Conservation (phyloP, 2,329 filamentous ascomycete species). For the Aspergillus bombycis region DNA sequence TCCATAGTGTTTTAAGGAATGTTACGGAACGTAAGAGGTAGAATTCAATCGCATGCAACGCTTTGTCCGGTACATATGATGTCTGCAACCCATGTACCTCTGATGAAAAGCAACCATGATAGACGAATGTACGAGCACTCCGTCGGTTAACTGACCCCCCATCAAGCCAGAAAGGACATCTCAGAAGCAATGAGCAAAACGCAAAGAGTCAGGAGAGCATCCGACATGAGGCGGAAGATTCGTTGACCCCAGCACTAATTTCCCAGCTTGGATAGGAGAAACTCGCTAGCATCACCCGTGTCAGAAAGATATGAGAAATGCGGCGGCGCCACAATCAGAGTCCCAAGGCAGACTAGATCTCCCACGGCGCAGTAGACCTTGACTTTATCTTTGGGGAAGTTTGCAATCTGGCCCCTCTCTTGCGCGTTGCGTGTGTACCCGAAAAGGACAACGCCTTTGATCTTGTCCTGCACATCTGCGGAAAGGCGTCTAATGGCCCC, state of each 20-base stretch:
- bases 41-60: neutral
- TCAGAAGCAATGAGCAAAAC: neutral
- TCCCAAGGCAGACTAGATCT: conserved; percentile 54
- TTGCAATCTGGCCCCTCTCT: conserved; percentile 44
- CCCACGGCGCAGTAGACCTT: conserved; percentile 53
- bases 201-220: neutral
- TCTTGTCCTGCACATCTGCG: conserved; percentile 30
- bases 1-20: neutral
- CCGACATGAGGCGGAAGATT: neutral
- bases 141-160: neutral
- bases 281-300: conserved; percentile 4
- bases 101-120: neutral
- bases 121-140: neutral
- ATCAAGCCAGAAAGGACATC: neutral
- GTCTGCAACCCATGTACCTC: neutral
- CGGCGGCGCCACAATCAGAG: conserved; percentile 41
- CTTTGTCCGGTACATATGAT: no score
- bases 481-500: conserved; percentile 41
- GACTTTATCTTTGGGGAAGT: conserved; percentile 47
- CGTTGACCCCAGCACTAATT: neutral
- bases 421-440: conserved; percentile 49
- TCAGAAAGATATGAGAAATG: conserved; percentile 11
- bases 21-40: neutral
- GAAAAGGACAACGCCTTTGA: conserved; percentile 47
- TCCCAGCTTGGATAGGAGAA: conserved; percentile 21